Base-by-base conservation (phyloP, 306 rosid genomes). In the Gastrolobium bilobum region DNA sequence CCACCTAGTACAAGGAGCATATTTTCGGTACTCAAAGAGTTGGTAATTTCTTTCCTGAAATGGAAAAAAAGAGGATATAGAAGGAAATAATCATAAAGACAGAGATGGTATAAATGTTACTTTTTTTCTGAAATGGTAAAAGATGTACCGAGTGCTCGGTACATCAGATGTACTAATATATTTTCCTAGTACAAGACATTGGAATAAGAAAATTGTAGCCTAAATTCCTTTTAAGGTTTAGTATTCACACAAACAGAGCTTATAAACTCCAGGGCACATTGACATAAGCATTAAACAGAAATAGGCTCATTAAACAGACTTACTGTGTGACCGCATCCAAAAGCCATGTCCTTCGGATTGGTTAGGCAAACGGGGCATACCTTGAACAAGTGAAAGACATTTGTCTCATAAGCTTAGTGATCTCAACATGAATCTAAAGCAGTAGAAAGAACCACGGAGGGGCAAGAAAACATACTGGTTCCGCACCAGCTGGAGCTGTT, bases 331-430 rank as follows among this genome's bases (percentile, higher is more conserved):
- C 99, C 99, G 42, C 99, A 95, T 83, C 92, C 97, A 80, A 95
- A 95, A 84, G 99, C 99, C 99, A 95, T 88, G 82, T 95, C 91
- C 90, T 87, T 95, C 4, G 96, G 99, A 79, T 95, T 91, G 48
- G 91, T 87, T 63, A 92, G 89, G 86, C 99, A 95, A 82, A 95
- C 79, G 35, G 98, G 98, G 77, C 99, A 95, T 68, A 87, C 91
- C 98, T 94, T 73, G 46, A 81, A 82, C 46, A 87, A 68, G 40
- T 43, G 11, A 82, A 69, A 62, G 15, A 60, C 13, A 54, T 42
- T 71, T 11, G 30, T 76, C 79, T 83, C 67, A 30, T 29, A 79
- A 79, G 64, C 73, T 70, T 35, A 2, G 58, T 59, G 51, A 61
- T 66, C 15, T 42, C 20, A 80, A 73, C 73, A 73, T 51, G 66